These are phyloP conservation scores for Hortaea sp. DNA, from an alignment of 2,329 filamentous ascomycete genomes.

Conservation along the genomic window DNA sequence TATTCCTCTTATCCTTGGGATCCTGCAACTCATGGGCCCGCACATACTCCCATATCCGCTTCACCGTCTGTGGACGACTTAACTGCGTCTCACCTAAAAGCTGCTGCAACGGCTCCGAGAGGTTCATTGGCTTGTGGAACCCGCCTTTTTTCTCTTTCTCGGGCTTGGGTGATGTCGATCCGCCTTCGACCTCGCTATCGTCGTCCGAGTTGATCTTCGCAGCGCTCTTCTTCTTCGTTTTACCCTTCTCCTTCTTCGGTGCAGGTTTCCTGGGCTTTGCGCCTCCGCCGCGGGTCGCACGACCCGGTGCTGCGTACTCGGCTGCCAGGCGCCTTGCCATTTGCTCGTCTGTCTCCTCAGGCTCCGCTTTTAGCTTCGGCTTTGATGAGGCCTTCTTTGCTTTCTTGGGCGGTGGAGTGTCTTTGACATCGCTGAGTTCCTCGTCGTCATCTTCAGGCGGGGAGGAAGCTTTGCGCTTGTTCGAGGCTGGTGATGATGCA, in stretches of 20 bases:
- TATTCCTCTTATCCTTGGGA: slow-evolving; percentile 82
- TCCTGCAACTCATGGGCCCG: slow-evolving; percentile 82
- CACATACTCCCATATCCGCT: slow-evolving; percentile 93
- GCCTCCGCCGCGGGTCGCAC: slow-evolving; percentile 66
- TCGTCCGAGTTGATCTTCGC: slow-evolving; percentile 69
- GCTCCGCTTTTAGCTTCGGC: slow-evolving; percentile 50
- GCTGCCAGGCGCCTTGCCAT: slow-evolving; percentile 83
- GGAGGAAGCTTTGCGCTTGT: slow-evolving; percentile 32
- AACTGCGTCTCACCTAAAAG: slow-evolving; percentile 67
- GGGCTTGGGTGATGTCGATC: slow-evolving; percentile 24
- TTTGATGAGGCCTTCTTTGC: slow-evolving; percentile 27
- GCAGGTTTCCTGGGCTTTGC: slow-evolving; percentile 45
- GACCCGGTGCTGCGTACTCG: slow-evolving; percentile 68
- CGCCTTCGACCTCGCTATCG: slow-evolving; percentile 62
- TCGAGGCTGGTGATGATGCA: slow-evolving; percentile 12
- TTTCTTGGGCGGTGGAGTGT: slow-evolving; percentile 30
- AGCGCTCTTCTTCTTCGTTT: slow-evolving; percentile 60
- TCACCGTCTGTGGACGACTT: slow-evolving; percentile 89
- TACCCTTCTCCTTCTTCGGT: slow-evolving; percentile 52
- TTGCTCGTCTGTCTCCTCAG: slow-evolving; percentile 79
- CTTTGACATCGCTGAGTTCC: slow-evolving; percentile 30
- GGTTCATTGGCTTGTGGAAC: slow-evolving; percentile 77
- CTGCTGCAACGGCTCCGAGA: slow-evolving; percentile 59
- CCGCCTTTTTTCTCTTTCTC: slow-evolving; percentile 71
- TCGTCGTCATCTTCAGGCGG: slow-evolving; percentile 19